Evolutionary conservation across 2,329 filamentous ascomycete genomes (phyloP).

Genomic region (Endothia cerciana): DNA sequence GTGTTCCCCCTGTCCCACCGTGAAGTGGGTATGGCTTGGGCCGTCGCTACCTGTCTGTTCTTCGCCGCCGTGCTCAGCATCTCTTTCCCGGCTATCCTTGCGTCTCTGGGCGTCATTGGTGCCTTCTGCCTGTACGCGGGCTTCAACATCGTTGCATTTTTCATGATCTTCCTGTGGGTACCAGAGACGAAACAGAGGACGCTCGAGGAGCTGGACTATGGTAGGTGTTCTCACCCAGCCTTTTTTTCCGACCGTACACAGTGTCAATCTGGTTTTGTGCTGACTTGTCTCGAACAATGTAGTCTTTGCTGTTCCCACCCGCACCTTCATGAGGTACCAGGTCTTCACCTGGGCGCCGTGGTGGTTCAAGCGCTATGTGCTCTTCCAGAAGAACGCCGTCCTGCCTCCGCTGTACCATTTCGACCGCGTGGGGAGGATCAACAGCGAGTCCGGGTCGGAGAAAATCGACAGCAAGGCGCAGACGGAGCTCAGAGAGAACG

Average conservation of each 20-base stretch:
- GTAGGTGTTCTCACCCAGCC: neutral
- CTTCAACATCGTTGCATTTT: slow-evolving; percentile 58
- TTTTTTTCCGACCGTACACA: neutral
- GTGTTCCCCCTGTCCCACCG: slow-evolving; percentile 73
- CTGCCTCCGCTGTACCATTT: slow-evolving; percentile 50
- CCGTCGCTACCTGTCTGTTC: slow-evolving; percentile 68
- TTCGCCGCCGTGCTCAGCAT: slow-evolving; percentile 65
- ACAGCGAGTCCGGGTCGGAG: slow-evolving; percentile 19
- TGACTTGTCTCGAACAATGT: neutral
- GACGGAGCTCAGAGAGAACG: slow-evolving; percentile 1
- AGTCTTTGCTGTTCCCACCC: slow-evolving; percentile 63
- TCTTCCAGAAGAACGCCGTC: slow-evolving; percentile 49
- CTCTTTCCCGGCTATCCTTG: slow-evolving; percentile 64
- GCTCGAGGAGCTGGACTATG: slow-evolving; percentile 59
- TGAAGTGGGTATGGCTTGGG: slow-evolving; percentile 72
- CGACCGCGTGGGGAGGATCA: slow-evolving; percentile 29
- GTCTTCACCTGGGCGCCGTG: slow-evolving; percentile 59
- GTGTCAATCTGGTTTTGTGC: neutral
- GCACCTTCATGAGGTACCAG: slow-evolving; percentile 62
- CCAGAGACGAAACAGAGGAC: slow-evolving; percentile 61
- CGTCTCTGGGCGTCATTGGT: slow-evolving; percentile 43
- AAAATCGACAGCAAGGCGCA: slow-evolving; percentile 11
- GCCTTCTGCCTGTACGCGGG: slow-evolving; percentile 60
- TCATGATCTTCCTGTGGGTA: slow-evolving; percentile 60
- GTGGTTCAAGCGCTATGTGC: slow-evolving; percentile 61